Conservation (phyloP, 176 grass and related monocot genomes). For the Chrysopogon serrulatus region DNA sequence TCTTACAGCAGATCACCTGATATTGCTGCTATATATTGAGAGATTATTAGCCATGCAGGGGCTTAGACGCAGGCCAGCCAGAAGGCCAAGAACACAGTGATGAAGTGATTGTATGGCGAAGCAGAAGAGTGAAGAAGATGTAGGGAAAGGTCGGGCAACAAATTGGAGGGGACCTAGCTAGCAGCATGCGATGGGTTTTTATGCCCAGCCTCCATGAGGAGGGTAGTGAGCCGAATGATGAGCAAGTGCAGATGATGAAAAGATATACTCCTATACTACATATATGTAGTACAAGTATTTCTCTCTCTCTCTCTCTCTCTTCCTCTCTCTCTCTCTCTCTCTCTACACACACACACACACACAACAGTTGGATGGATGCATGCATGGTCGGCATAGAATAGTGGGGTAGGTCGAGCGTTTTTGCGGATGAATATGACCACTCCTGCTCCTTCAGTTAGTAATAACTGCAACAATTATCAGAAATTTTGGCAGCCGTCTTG, state of each 20-base stretch:
- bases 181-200: slow-evolving; percentile 38
- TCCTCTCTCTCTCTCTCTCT: slow-evolving; percentile 29
- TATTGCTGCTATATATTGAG: neutral
- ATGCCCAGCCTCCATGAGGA: slow-evolving; percentile 30
- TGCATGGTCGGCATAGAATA: slow-evolving; percentile 33
- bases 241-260: slow-evolving; percentile 46
- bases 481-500: neutral
- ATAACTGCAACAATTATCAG: neutral
- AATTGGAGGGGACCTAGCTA: slow-evolving; percentile 23
- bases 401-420: slow-evolving; percentile 45
- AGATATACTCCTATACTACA: slow-evolving; percentile 26
- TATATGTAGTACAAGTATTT: neutral
- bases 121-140: neutral
- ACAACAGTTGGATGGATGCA: slow-evolving; percentile 8
- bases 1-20: neutral
- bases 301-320: neutral
- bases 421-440: neutral
- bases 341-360: no score
- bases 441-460: slow-evolving; percentile 18
- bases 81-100: slow-evolving; percentile 1
- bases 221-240: slow-evolving; percentile 79
- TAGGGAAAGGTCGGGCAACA: neutral
- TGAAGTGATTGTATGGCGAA: neutral
- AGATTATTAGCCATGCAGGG: neutral
- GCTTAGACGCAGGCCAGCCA: neutral